These are phyloP conservation scores for Rhizopus sp. DNA, from an alignment of 371 early-diverging fungal genomes.

Conservation along the genomic window DNA sequence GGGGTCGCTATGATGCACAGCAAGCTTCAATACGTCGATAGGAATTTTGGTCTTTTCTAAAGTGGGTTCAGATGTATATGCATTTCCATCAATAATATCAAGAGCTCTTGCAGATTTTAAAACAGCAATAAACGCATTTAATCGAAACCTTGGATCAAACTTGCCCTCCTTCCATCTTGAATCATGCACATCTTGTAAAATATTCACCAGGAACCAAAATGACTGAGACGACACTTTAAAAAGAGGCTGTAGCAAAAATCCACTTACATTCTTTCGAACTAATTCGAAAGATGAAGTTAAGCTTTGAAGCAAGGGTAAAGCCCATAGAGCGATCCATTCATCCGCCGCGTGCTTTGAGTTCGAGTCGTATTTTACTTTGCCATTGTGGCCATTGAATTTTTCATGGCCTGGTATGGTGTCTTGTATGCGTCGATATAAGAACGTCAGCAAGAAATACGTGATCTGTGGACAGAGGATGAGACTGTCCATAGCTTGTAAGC, in stretches of 20 bases:
- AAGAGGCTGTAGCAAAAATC: constrained; percentile 40
- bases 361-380: constrained; percentile 23
- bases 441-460: constrained; percentile 37
- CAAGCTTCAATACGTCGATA: constrained; percentile 45
- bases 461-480: constrained; percentile 70
- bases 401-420: constrained; percentile 39
- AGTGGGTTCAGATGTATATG: constrained; percentile 32
- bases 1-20: constrained; percentile 72
- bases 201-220: constrained; percentile 43
- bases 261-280: constrained; percentile 38
- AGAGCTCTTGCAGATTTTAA: constrained; percentile 56
- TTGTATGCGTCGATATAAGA: constrained; percentile 39
- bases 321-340: constrained; percentile 46
- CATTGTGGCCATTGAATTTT: constrained; percentile 39
- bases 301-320: constrained; percentile 29
- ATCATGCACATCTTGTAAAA: constrained; percentile 30
- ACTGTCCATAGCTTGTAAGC: constrained; percentile 64
- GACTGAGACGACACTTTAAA: constrained; percentile 38
- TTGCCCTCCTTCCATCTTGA: constrained; percentile 9
- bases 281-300: constrained; percentile 45
- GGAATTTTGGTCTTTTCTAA: constrained; percentile 28
- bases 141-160: constrained; percentile 19
- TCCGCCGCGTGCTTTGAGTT: constrained; percentile 20
- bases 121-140: constrained; percentile 50
- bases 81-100: constrained; percentile 57